Evolutionary conservation across 306 rosid genomes (phyloP), one percentile per base, ranked within the genome.

Genomic region (Aeschynomene evenia): DNA sequence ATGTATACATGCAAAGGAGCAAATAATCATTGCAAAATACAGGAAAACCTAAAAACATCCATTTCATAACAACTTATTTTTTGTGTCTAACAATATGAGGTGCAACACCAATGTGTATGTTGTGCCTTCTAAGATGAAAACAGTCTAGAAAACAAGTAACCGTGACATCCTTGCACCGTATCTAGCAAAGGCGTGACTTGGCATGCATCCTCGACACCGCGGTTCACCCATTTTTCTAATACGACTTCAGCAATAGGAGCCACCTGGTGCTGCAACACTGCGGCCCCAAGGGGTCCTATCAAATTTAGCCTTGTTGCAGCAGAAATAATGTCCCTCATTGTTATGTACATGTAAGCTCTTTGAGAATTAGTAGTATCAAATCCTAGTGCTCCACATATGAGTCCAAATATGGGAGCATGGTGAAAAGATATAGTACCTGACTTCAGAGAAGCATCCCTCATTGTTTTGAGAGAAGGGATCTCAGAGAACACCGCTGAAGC

Each of bases 301-400:
- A 92, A 57, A 74, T 89, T 88, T 64, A 92, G 66, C 80, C 98
- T 85, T n/a, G 96, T 87, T 45, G 98, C 96, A 29, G 95, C 95
- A 46, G 98, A 92, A 63, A 92, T 64, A 69, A 86, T 77, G 68
- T 92, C 98, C 70, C 96, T 81, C 95, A 83, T 75, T 9, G 96
- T 83, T 55, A 89, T 78, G 83, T 84, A 92, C 91, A 92, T 48
- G 75, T 82, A 89, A 76, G 96, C 98, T 75, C 95, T 90, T 68
- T 89, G 98, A 48, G 91, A 77, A 71, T 81, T 68, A 14, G 46
- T 51, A 9, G 56, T 29, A 62, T 88, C 96, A 68, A 87, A 74
- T 36, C 96, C 95, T 20, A 92, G 68, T 54, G 85, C 73, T 56
- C 92, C 95, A 73, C 92, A 87, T 24, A 82, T 42, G 20, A 92